phyloP scores from a whole-genome alignment of 176 grass and related monocot species.

The Cenchrus purpureus region DNA sequence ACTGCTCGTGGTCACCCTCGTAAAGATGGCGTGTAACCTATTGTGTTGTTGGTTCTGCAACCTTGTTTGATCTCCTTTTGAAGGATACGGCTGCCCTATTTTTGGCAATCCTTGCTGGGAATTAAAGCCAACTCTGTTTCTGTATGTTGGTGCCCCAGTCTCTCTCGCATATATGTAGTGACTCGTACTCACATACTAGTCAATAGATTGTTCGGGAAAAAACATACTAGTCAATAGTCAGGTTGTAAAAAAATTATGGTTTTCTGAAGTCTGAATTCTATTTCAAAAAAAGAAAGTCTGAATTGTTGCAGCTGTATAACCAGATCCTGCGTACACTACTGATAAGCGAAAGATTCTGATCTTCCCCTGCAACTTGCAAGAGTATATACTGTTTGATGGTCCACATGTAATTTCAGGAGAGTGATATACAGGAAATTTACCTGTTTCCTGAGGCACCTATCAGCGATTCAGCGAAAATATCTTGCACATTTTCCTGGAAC shows the following conservation, averaged over 20 bases:
- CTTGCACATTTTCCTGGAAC: neutral
- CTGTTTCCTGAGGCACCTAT: neutral
- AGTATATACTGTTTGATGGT: neutral
- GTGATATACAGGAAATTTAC: neutral
- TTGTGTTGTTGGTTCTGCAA: neutral
- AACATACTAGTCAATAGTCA: neutral
- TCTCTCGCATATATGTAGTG: neutral
- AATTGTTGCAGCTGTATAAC: neutral
- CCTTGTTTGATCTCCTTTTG: slow-evolving; percentile 25
- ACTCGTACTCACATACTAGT: neutral
- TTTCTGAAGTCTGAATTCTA: neutral
- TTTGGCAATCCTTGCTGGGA: neutral
- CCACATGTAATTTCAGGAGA: neutral
- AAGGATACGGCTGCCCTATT: neutral
- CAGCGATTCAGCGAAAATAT: neutral
- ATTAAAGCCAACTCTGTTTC: neutral
- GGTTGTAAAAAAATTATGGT: neutral
- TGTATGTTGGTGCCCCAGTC: too few relatives aligned
- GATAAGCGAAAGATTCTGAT: neutral
- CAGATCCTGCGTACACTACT: neutral
- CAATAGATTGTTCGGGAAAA: too few relatives aligned
- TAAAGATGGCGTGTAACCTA: neutral
- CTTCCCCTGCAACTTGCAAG: neutral
- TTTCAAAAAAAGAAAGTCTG: neutral
- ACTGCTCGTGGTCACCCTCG: neutral